Base-by-base conservation (phyloP, 2,329 filamentous ascomycete genomes). In the Aspergillus tamarii region DNA sequence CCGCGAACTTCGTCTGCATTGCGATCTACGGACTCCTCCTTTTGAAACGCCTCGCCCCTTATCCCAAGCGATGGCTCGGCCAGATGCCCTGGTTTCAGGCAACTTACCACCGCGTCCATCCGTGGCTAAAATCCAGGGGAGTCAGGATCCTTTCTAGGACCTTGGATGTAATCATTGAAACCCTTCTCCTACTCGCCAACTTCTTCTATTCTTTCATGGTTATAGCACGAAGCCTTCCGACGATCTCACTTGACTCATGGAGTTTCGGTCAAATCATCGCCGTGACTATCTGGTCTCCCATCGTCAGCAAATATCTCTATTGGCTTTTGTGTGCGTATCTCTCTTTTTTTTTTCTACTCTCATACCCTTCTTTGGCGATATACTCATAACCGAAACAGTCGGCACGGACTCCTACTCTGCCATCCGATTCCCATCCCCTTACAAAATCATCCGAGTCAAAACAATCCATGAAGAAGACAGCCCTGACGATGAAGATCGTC, bases 231-330 rank as follows among this genome's bases (percentile, higher is more conserved):
- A 36, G 30, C n/a, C n/a, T 55, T 55, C 52, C 52, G 11, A 39
- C 14, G n/a, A 55, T 16, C 52, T n/a, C 30, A 5, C 52, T 55
- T 19, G n/a, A 55, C 23, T 55, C 52, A 21, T 55, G 52, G 32
- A 55, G 52, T 55, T 55, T 55, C 12, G 52, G 52, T 26, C 52
- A 55, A 26, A 55, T 55, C 32, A 55, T 55, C 11, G 52, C 52
- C 30, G 52, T 55, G n/a, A 36, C 52, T 19, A 55, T 55, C 52
- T 55, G 52, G 52, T n/a, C 30, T 54, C 32, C 52, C n/a, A 55
- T 55, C 52, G 4, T 55, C 52, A 39, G 52, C n/a, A 55, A 55
- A 55, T 55, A 39, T 55, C 32, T 39, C 52, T 26, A 55, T 16
- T 55, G 52, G 52, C 21, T 36, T 10, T 23, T 55, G n/a, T 39